Evolutionary conservation across 495 filamentous ascomycete genomes (phyloP).

Genomic region (Cercophora sp.): DNA sequence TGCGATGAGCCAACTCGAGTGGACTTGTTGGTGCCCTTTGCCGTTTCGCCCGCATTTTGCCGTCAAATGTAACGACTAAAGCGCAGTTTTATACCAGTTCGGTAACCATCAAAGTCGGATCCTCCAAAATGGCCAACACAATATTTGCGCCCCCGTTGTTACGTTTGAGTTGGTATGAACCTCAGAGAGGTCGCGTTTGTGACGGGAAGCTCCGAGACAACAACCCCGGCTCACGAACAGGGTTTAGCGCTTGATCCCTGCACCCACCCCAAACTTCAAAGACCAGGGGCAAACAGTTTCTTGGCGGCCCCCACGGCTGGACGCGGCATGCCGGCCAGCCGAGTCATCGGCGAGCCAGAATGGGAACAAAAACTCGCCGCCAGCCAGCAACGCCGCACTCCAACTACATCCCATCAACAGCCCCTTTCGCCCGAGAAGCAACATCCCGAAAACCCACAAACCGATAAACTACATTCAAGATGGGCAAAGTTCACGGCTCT

Average conservation of each 20-base stretch:
- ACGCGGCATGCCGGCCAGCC: neutral
- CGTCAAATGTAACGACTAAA: too few species aligned
- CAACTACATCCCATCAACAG: too few species aligned
- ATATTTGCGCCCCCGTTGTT: too few species aligned
- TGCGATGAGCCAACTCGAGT: conserved; percentile 41
- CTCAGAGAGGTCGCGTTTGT: too few species aligned
- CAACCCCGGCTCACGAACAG: too few species aligned
- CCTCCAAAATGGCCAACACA: too few species aligned
- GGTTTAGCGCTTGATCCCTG: too few species aligned
- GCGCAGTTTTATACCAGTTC: too few species aligned
- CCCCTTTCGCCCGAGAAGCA: neutral
- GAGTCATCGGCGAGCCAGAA: conserved; percentile 1
- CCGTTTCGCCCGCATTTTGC: conserved; percentile 27
- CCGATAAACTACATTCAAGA: conserved; percentile 42
- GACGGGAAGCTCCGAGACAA: too few species aligned
- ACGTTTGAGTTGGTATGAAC: too few species aligned
- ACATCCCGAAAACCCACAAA: neutral
- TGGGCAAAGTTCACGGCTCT: conserved; percentile 89
- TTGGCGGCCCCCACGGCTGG: neutral
- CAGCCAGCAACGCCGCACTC: neutral
- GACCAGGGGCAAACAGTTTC: neutral
- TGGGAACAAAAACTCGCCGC: neutral
- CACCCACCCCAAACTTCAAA: neutral
- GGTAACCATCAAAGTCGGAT: too few species aligned
- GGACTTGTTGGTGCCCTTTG: conserved; percentile 32